Conservation (phyloP, 345 rosid species). For the Populus davidiana region DNA sequence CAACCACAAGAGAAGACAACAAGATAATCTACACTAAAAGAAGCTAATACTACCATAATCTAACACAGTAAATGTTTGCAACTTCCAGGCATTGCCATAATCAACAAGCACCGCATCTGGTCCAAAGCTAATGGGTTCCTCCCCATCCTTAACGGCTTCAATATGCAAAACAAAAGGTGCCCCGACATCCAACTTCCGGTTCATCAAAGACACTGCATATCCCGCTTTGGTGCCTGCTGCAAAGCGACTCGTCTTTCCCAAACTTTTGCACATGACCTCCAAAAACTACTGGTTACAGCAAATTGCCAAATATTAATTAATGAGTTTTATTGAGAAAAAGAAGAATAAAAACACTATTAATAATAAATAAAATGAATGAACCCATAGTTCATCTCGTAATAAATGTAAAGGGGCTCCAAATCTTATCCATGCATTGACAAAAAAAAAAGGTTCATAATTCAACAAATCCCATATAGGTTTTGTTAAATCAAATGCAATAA, state of each 20-base stretch:
- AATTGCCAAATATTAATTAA: background rate
- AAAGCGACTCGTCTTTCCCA: slow-evolving; percentile 56
- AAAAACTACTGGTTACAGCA: slow-evolving; percentile 42
- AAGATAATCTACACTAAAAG: background rate
- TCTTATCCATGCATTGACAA: too few relatives aligned
- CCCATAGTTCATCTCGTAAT: too few relatives aligned
- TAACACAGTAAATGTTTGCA: slow-evolving; percentile 51
- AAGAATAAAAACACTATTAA: background rate
- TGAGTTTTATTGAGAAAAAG: background rate
- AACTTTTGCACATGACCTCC: slow-evolving; percentile 57
- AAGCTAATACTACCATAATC: slow-evolving; percentile 35
- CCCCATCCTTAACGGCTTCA: slow-evolving; percentile 65
- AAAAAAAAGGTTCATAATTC: too few relatives aligned
- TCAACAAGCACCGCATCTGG: slow-evolving; percentile 59
- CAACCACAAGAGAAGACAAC: background rate
- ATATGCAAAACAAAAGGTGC: slow-evolving; percentile 42
- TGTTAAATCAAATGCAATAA: too few relatives aligned
- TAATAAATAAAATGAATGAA: too few relatives aligned
- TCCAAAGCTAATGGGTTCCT: slow-evolving; percentile 75
- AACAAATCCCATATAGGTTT: too few relatives aligned
- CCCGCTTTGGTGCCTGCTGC: slow-evolving; percentile 70
- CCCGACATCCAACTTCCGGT: slow-evolving; percentile 52
- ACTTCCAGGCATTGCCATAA: slow-evolving; percentile 66
- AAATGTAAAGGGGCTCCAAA: too few relatives aligned
- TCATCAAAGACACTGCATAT: slow-evolving; percentile 72